Conservation (phyloP, 768 basidiomycete genomes). For the Myochromella boudieri region DNA sequence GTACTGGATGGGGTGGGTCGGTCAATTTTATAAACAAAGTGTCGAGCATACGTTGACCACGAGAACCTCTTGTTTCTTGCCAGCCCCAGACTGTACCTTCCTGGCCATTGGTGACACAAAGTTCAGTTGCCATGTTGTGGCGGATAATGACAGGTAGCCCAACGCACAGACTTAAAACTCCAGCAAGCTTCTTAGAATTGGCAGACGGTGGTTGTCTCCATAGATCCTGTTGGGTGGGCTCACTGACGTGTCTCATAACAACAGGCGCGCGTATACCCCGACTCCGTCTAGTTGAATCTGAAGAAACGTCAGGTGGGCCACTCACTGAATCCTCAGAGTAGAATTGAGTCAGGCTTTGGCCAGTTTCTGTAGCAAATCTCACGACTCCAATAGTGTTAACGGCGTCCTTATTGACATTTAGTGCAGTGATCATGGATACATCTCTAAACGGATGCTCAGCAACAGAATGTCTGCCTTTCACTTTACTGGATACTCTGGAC, state of each 20-base stretch:
- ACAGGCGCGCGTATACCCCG: not conserved
- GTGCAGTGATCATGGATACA: conserved; percentile 32
- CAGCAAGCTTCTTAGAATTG: conserved; percentile 11
- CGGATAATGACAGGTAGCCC: conserved; percentile 24
- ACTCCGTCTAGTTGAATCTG: not conserved
- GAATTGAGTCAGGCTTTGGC: not conserved
- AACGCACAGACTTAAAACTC: conserved; percentile 18
- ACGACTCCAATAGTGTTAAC: not conserved
- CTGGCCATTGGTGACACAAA: not conserved
- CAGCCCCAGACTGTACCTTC: not conserved
- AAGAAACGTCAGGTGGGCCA: not conserved
- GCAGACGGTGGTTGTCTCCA: conserved; percentile 1
- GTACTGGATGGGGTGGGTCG: not conserved
- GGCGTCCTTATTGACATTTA: conserved; percentile 1
- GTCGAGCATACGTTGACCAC: not conserved
- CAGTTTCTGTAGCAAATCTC: not conserved
- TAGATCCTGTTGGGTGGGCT: conserved; percentile 1
- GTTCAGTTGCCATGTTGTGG: conserved; percentile 16
- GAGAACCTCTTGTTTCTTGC: not conserved
- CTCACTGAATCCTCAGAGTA: not conserved
- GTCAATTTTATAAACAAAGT: conserved; percentile 4
- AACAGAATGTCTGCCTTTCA: conserved; percentile 1
- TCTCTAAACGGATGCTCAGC: conserved; percentile 23
- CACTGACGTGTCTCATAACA: not conserved
- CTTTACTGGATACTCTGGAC: conserved; percentile 20